These are phyloP conservation scores for Metschnikowia lochheadii DNA, from an alignment of 805 yeast genomes.

Conservation along the genomic window DNA sequence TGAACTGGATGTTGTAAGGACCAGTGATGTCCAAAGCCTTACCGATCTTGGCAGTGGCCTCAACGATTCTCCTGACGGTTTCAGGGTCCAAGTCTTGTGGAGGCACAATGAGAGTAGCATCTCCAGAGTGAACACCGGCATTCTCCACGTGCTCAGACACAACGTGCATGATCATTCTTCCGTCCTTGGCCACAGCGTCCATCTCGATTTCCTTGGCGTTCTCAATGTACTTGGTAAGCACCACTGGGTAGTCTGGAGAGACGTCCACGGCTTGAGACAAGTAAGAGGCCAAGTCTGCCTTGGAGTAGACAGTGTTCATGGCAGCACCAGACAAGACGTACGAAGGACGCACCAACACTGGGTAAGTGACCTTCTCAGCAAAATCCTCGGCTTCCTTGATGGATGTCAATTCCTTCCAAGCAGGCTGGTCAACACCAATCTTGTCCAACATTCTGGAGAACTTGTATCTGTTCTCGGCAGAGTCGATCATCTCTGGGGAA, in stretches of 20 bases:
- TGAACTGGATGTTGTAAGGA: slow-evolving; percentile 95
- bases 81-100: slow-evolving; percentile 93
- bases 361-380: slow-evolving; percentile 87
- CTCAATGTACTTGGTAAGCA: slow-evolving; percentile 93
- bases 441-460: slow-evolving; percentile 95
- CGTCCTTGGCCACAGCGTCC: slow-evolving; percentile 97
- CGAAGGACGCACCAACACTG: slow-evolving; percentile 96
- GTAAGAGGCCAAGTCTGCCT: slow-evolving; percentile 82
- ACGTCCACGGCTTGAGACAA: slow-evolving; percentile 94
- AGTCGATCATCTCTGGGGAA: slow-evolving; percentile 96
- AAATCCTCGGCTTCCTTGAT: slow-evolving; percentile 87
- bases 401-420: slow-evolving; percentile 96
- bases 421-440: slow-evolving; percentile 97
- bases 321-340: slow-evolving; percentile 98
- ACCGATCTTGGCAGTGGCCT: slow-evolving; percentile 94
- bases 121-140: slow-evolving; percentile 99
- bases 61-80: slow-evolving; percentile 86
- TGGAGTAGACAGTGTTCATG: slow-evolving; percentile 92
- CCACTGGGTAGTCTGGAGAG: slow-evolving; percentile 97
- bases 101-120: slow-evolving; percentile 94
- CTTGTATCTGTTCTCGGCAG: slow-evolving; percentile 97
- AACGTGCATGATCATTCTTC: slow-evolving; percentile 93
- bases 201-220: slow-evolving; percentile 97
- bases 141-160: slow-evolving; percentile 98
- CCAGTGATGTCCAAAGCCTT: slow-evolving; percentile 93